Percentiles rank a stretch among this genome's conserved stretches.
phyloP scores from a whole-genome alignment of 1,284 basidiomycete species.

The Puccinia polysora region DNA sequence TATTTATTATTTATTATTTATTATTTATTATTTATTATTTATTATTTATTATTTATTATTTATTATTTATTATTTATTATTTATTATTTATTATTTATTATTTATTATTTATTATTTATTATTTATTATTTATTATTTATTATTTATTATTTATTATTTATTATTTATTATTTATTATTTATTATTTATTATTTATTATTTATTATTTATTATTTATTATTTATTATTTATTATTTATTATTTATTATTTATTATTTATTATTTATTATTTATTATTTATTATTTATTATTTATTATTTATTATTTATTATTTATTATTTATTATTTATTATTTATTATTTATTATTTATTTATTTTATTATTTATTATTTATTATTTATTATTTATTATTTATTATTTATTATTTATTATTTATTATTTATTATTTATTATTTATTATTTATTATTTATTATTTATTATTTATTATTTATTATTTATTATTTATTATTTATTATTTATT shows the following conservation, averaged over 20 bases:
- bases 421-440: background rate
- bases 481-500: background rate
- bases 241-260: background rate
- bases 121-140: background rate
- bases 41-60: background rate
- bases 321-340: background rate
- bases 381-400: background rate
- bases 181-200: background rate
- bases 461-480: background rate
- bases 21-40: background rate
- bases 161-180: background rate
- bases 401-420: conserved; percentile 1
- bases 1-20: background rate
- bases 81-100: background rate
- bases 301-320: background rate
- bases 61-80: background rate
- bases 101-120: background rate
- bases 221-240: background rate
- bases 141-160: background rate
- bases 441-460: background rate
- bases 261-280: background rate
- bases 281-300: background rate
- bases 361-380: background rate
- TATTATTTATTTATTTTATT: background rate
- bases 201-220: background rate